Percentiles rank a stretch among this genome's conserved stretches.
These are phyloP conservation scores for Apiospora arundinis DNA, from an alignment of 2,329 filamentous ascomycete genomes.

Conservation along the genomic window DNA sequence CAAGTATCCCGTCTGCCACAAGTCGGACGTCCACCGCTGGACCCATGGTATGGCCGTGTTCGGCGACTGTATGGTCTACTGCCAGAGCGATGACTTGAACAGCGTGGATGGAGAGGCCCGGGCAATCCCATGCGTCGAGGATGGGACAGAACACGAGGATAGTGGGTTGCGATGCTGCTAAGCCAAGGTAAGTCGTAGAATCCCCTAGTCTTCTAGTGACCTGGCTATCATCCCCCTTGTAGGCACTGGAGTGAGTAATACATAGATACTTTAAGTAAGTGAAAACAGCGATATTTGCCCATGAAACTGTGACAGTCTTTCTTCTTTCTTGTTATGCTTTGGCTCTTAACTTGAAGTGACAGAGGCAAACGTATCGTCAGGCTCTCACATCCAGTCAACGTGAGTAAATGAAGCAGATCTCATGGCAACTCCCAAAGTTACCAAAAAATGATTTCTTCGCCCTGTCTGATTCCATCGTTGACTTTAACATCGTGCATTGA, in stretches of 20 bases:
- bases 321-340: too few relatives aligned
- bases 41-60: not conserved
- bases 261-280: not conserved
- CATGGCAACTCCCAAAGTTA: too few relatives aligned
- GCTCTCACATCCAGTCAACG: too few relatives aligned
- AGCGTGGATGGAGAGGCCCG: too few relatives aligned
- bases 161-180: not conserved
- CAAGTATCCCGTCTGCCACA: not conserved
- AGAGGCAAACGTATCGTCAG: too few relatives aligned
- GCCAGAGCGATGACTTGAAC: not conserved
- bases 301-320: too few relatives aligned
- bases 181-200: not conserved
- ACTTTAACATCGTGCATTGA: too few relatives aligned
- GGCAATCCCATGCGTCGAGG: not conserved
- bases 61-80: not conserved
- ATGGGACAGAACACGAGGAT: not conserved
- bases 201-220: not conserved
- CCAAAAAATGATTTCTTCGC: too few relatives aligned
- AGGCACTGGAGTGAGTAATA: not conserved
- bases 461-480: too few relatives aligned
- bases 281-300: too few relatives aligned
- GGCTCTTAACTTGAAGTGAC: not conserved
- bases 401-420: too few relatives aligned
- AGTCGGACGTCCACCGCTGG: not conserved
- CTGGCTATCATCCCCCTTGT: not conserved